These are phyloP conservation scores for Suillus ampliporus DNA, from an alignment of 768 basidiomycete species.

Conservation along the genomic window DNA sequence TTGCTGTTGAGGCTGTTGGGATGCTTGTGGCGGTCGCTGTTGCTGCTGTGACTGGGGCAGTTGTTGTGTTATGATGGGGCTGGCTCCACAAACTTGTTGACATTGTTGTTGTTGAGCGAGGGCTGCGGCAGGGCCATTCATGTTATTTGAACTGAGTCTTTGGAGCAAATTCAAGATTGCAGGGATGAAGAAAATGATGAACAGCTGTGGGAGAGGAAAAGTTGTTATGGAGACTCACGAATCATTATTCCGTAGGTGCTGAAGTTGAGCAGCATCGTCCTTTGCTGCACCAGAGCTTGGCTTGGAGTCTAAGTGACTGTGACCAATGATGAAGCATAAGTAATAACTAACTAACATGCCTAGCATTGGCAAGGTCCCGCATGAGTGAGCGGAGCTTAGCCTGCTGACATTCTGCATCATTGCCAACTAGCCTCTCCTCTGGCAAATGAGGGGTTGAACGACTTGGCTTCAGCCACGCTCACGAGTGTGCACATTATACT, in stretches of 20 bases:
- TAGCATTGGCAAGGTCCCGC: no score
- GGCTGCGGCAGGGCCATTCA: constrained; percentile 23
- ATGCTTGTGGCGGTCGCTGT: no score
- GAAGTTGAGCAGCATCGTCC: constrained; percentile 31
- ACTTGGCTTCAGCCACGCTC: no score
- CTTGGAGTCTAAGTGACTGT: no score
- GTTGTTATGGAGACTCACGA: constrained; percentile 36
- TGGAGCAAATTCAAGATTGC: constrained; percentile 29
- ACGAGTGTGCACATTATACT: no score
- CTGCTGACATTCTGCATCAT: no score
- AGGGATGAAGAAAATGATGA: background rate
- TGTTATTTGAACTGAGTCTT: constrained; percentile 28
- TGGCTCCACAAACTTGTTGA: no score
- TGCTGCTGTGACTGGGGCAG: constrained; percentile 45
- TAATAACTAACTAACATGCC: no score
- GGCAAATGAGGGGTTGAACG: no score
- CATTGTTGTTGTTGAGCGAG: constrained; percentile 43
- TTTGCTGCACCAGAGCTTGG: constrained; percentile 66
- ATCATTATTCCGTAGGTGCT: constrained; percentile 32
- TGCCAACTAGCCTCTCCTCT: no score
- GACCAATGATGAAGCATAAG: no score
- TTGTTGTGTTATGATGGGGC: constrained; percentile 35
- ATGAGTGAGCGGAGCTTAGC: no score
- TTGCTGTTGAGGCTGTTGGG: constrained; percentile 49
- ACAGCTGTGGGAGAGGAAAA: constrained; percentile 1